Percentiles rank a stretch among this genome's conserved stretches.
These are phyloP conservation scores for Fonsecaea pedrosoi DNA, from an alignment of 2,329 filamentous ascomycete species.

Conservation along the genomic window DNA sequence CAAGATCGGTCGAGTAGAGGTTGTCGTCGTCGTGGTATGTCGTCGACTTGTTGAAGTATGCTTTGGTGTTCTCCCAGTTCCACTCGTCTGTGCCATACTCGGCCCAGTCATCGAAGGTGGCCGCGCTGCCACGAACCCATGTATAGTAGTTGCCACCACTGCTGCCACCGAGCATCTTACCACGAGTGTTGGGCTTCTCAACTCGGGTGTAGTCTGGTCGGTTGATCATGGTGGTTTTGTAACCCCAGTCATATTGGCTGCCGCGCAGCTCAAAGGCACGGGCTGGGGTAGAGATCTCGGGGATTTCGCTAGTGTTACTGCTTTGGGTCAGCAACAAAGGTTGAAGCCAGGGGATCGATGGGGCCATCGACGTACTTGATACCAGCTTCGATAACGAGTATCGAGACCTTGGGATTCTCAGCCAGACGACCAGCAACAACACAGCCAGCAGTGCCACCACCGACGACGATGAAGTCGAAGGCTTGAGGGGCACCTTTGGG, in stretches of 20 bases:
- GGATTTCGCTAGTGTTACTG: constrained; percentile 56
- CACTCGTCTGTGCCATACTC: constrained; percentile 58
- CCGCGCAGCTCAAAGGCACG: constrained; percentile 61
- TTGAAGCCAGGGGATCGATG: not conserved
- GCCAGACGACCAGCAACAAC: constrained; percentile 60
- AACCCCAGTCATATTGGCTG: constrained; percentile 60
- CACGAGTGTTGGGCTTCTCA: constrained; percentile 68
- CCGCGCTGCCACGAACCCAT: constrained; percentile 65
- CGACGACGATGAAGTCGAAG: constrained; percentile 44
- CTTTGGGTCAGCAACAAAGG: not conserved
- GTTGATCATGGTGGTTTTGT: constrained; percentile 68
- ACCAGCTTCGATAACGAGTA: constrained; percentile 50
- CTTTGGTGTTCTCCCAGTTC: constrained; percentile 61
- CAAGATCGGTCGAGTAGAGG: constrained; percentile 54
- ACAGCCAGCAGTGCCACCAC: constrained; percentile 57
- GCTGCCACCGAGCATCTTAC: constrained; percentile 66
- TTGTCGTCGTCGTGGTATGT: constrained; percentile 64
- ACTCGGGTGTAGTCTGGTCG: constrained; percentile 65
- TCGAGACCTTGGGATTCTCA: constrained; percentile 56
- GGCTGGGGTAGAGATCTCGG: constrained; percentile 62
- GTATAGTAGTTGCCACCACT: constrained; percentile 68
- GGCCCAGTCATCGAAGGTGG: constrained; percentile 62
- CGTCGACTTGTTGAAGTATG: constrained; percentile 63
- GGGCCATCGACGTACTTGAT: constrained; percentile 37
- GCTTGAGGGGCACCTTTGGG: constrained; percentile 15